Conservation (phyloP, 1,139 yeast genomes). For the Taphrina deformans region DNA sequence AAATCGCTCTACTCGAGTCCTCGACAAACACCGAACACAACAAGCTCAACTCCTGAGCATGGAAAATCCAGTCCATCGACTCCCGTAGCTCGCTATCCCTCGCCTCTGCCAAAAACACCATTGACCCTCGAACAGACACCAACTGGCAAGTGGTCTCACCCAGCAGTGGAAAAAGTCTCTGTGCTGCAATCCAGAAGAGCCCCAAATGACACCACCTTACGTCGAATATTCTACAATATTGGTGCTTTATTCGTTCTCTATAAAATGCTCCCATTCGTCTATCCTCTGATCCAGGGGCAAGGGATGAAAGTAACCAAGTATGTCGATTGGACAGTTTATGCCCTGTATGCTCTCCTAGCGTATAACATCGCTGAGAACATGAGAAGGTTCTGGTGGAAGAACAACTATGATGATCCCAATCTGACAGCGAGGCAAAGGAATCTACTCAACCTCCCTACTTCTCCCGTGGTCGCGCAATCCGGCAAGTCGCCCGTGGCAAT, state of each 20-base stretch:
- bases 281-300: background rate
- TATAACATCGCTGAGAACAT: constrained; percentile 22
- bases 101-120: constrained; percentile 23
- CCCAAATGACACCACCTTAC: constrained; percentile 25
- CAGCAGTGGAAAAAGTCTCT: constrained; percentile 6
- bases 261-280: constrained; percentile 3
- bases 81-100: constrained; percentile 20
- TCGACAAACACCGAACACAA: background rate
- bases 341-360: constrained; percentile 3
- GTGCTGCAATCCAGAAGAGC: constrained; percentile 14
- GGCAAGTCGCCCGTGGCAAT: background rate
- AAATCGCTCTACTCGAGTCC: constrained; percentile 5
- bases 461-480: constrained; percentile 7
- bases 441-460: constrained; percentile 27
- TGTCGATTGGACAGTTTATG: background rate
- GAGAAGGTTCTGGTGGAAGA: constrained; percentile 26
- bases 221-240: constrained; percentile 14
- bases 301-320: background rate
- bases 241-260: constrained; percentile 12
- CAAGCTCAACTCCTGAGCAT: background rate
- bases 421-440: constrained; percentile 24
- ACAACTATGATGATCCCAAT: constrained; percentile 2
- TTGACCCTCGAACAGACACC: constrained; percentile 15
- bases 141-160: constrained; percentile 25
- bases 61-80: constrained; percentile 3